Conservation (phyloP, 352 stramenopile genomes). For the Phytophthora fragariae region DNA sequence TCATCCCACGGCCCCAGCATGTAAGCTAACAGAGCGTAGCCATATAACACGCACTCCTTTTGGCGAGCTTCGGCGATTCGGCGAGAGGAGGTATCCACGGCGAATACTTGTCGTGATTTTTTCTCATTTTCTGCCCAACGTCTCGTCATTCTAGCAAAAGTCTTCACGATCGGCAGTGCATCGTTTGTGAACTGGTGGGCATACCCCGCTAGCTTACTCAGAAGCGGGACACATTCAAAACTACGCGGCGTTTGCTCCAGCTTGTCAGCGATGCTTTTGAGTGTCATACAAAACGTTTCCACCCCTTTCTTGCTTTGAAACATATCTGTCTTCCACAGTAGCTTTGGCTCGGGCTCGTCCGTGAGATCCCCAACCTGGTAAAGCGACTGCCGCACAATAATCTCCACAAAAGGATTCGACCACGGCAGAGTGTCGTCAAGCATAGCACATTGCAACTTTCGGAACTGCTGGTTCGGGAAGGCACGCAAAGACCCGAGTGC, state of each 20-base stretch:
- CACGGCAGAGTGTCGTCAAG: conserved; percentile 54
- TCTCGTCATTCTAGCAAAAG: conserved; percentile 37
- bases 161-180: conserved; percentile 21
- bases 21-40: conserved; percentile 48
- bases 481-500: conserved; percentile 49
- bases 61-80: conserved; percentile 27
- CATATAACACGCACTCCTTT: conserved; percentile 59
- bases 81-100: not conserved
- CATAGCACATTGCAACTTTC: conserved; percentile 52
- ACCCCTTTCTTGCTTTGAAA: not conserved
- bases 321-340: conserved; percentile 58
- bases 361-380: conserved; percentile 58
- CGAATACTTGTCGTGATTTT: not conserved
- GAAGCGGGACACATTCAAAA: conserved; percentile 40
- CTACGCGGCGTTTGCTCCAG: conserved; percentile 38
- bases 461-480: conserved; percentile 58
- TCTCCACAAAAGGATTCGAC: conserved; percentile 43
- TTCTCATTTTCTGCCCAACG: conserved; percentile 34
- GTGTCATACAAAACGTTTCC: conserved; percentile 28
- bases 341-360: conserved; percentile 26
- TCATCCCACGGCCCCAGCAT: conserved; percentile 23
- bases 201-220: conserved; percentile 46
- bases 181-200: conserved; percentile 30
- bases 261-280: conserved; percentile 24
- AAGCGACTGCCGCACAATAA: conserved; percentile 51